phyloP scores from a whole-genome alignment of 352 stramenopile genomes.

The Blastocystis sp. region DNA sequence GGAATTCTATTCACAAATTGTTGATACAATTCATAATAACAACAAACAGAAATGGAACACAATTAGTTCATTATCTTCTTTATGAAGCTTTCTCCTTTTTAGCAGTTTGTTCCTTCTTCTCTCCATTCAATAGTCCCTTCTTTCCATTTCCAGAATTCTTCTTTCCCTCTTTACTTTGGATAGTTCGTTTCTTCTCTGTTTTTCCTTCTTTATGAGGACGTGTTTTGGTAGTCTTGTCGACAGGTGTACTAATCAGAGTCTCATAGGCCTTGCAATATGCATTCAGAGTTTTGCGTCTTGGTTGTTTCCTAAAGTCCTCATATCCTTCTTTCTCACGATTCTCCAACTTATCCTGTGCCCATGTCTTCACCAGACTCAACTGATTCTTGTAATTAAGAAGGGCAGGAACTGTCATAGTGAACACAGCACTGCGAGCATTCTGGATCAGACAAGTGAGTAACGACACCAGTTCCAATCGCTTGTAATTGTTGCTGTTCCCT shows the following conservation, averaged over 20 bases:
- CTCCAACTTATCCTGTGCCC: constrained; percentile 25
- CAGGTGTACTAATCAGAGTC: background rate
- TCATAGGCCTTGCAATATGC: background rate
- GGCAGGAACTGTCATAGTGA: background rate
- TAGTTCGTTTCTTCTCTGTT: too few species aligned
- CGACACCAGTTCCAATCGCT: constrained; percentile 4
- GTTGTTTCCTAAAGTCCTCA: constrained; percentile 1
- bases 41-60: background rate
- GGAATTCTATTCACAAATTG: too few species aligned
- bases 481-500: background rate
- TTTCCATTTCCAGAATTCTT: too few species aligned
- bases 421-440: background rate
- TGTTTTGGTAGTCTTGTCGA: background rate
- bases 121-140: too few species aligned
- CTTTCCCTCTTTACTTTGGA: too few species aligned
- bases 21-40: too few species aligned
- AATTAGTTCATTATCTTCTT: background rate
- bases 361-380: background rate
- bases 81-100: too few species aligned
- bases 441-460: background rate
- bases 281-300: background rate
- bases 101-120: too few species aligned
- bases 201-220: too few species aligned
- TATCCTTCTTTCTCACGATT: constrained; percentile 32
- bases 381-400: background rate